Evolutionary conservation across 2,329 filamentous ascomycete genomes (phyloP).

Genomic region (Cordyceps farinosa): DNA sequence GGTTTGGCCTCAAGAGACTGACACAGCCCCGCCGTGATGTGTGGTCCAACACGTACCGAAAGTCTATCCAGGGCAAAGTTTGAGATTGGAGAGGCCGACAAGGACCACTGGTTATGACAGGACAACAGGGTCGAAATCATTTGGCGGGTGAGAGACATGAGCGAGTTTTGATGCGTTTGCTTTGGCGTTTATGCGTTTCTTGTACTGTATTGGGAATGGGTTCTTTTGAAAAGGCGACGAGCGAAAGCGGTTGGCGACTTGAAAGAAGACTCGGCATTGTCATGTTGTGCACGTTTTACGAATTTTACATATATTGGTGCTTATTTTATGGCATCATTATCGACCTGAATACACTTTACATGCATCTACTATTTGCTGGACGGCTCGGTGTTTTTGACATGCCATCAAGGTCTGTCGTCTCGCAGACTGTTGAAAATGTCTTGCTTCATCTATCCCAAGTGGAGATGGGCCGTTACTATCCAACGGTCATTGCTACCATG

Average conservation of each 20-base stretch:
- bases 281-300: neutral
- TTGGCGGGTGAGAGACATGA: conserved; percentile 10
- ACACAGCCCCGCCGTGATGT: conserved; percentile 32
- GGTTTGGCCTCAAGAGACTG: conserved; percentile 57
- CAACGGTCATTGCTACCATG: neutral
- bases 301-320: neutral
- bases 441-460: neutral
- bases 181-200: neutral
- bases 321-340: neutral
- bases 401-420: neutral
- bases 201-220: neutral
- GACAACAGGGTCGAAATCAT: conserved; percentile 11
- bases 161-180: neutral
- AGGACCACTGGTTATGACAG: neutral
- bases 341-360: neutral
- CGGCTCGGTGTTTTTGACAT: no score
- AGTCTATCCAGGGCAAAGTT: conserved; percentile 22
- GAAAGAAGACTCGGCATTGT: neutral
- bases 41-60: conserved; percentile 36
- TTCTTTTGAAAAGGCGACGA: neutral
- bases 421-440: neutral
- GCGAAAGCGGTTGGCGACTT: neutral
- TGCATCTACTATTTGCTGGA: neutral
- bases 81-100: neutral
- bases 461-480: neutral